Percentiles rank a stretch among this genome's conserved stretches.
Conservation (phyloP, 129 eudicot species). For the Smallanthus sonchifolius region DNA sequence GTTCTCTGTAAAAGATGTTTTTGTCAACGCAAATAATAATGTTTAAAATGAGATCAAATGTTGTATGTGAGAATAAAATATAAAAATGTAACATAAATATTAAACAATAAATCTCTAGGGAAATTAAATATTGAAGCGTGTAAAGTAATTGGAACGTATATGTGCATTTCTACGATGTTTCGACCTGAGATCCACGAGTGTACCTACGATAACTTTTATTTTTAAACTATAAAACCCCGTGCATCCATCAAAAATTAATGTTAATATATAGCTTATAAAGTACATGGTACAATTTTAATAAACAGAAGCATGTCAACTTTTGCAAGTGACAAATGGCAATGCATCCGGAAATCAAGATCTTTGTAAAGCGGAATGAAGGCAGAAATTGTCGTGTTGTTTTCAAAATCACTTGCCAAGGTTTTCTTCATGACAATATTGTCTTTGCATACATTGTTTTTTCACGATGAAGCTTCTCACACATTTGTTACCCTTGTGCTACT, state of each 20-base stretch:
- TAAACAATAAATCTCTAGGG: constrained; percentile 15
- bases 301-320: not conserved
- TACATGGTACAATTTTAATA: not conserved
- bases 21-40: not conserved
- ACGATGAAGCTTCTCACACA: not conserved
- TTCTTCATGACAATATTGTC: not conserved
- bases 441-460: not conserved
- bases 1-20: not conserved
- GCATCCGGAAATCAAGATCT: constrained; percentile 22
- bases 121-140: constrained; percentile 6
- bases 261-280: not conserved
- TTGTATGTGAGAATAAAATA: not conserved
- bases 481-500: not conserved
- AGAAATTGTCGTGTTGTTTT: constrained; percentile 7
- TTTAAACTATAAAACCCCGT: constrained; percentile 5
- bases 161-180: constrained; percentile 9
- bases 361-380: constrained; percentile 15
- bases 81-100: not conserved
- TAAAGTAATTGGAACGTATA: not conserved
- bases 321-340: not conserved
- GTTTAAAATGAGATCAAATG: not conserved
- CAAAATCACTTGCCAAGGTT: not conserved
- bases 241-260: not conserved
- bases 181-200: constrained; percentile 10
- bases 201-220: not conserved